These are phyloP conservation scores for Solanum chacoense DNA, from an alignment of 305 asterid species.

Conservation along the genomic window DNA sequence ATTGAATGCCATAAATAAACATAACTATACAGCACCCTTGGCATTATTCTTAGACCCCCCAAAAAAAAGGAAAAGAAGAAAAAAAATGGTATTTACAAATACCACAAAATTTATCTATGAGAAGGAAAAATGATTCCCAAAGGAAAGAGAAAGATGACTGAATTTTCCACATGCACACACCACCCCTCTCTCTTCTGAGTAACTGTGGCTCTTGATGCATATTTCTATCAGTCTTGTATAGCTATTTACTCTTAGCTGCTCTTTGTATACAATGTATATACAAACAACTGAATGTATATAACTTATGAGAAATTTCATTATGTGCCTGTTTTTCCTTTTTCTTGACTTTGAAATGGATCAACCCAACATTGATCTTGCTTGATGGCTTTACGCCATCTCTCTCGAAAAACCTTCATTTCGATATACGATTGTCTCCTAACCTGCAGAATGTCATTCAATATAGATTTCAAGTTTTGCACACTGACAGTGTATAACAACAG, in stretches of 20 bases:
- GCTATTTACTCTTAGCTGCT: neutral
- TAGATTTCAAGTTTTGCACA: neutral
- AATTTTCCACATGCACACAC: neutral
- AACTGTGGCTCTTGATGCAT: neutral
- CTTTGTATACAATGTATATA: neutral
- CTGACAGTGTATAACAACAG: neutral
- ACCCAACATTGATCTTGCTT: slow-evolving; percentile 70
- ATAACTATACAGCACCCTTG: neutral
- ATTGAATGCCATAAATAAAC: neutral
- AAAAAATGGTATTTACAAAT: neutral
- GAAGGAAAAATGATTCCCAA: neutral
- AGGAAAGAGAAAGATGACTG: neutral
- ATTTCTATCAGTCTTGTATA: neutral
- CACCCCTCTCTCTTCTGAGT: neutral
- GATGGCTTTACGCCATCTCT: slow-evolving; percentile 61
- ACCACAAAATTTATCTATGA: neutral
- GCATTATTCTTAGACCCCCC: neutral
- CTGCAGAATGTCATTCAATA: slow-evolving; percentile 22
- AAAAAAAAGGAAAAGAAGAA: neutral
- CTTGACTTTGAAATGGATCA: slow-evolving; percentile 35
- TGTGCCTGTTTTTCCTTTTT: neutral
- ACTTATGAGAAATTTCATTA: neutral
- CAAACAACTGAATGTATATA: neutral
- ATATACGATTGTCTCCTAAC: slow-evolving; percentile 48
- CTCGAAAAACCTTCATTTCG: slow-evolving; percentile 56